Base-by-base conservation (phyloP, 116 monocot species). In the Phalaenopsis hybrid region DNA sequence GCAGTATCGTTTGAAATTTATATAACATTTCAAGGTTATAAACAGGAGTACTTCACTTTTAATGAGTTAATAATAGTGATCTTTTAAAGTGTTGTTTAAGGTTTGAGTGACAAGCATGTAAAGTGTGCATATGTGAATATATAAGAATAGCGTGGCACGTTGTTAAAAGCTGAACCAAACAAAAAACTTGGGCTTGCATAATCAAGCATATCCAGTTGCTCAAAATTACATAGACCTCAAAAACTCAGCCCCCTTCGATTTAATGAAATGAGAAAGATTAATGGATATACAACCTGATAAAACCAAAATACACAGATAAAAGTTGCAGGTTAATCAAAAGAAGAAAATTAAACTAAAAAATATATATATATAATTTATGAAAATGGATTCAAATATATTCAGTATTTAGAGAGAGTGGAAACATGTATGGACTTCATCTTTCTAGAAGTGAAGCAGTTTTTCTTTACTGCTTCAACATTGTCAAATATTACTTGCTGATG, bases 361-460 rank as follows among this genome's bases (percentile, higher is more conserved):
- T 28, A 28, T 28, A 28, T 28, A 28, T 48, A 78, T 37, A 65
- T 41, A 68, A 75, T 8, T 81, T 63, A 76, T 61, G 51, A 51
- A 83, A 75, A 77, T 33, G 20, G 69, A 37, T 83, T 78, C 9
- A 52, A 78, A 49, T 50, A 9, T 51, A 78, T 65, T 48, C 73
- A 79, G 44, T 79, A 48, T 79, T 79, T 46, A 28, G 28, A 79
- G 28, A 79, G 16, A 79, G 28, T 31, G 8, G 49, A 69, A 79
- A 74, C 80, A 77, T 88, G 80, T 88, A 90, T 82, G 15, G 63
- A 25, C 6, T 55, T 55, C 72, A 81, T 65, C 57, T 85, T 83
- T 73, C 45, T 80, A 79, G n/a, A 78, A 31, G 73, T 81, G 69
- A 82, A 86, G 79, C 55, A 78, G 77, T 52, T 81, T 48, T 79